Evolutionary conservation across 306 rosid species (phyloP).

Genomic region (Ziziphus jujuba): DNA sequence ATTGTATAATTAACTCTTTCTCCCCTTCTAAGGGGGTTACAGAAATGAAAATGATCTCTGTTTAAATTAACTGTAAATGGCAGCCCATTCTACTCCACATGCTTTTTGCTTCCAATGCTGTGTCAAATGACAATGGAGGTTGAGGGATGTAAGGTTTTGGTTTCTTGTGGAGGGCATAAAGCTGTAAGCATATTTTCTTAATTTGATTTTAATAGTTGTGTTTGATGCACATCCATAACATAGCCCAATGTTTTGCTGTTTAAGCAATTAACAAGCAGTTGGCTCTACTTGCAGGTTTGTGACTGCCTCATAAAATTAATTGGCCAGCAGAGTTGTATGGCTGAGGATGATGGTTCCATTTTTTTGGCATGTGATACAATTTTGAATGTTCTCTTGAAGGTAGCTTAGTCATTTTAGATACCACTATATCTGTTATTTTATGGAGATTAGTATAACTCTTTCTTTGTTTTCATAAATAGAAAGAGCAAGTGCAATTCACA

Average conservation of each 20-base stretch:
- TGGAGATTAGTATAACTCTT: conserved; percentile 21
- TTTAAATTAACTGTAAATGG: conserved; percentile 26
- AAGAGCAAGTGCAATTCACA: conserved; percentile 45
- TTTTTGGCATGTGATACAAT: conserved; percentile 88
- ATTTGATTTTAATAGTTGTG: background rate
- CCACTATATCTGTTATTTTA: conserved; percentile 6
- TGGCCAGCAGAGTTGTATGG: conserved; percentile 34
- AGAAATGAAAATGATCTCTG: conserved; percentile 14
- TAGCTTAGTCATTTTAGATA: conserved; percentile 30
- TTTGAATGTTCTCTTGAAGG: conserved; percentile 81
- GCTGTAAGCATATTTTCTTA: conserved; percentile 46
- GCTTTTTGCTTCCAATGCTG: conserved; percentile 89
- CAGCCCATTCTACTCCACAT: conserved; percentile 80
- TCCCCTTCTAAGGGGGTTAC: background rate
- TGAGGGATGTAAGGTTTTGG: conserved; percentile 71
- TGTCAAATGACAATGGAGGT: conserved; percentile 74
- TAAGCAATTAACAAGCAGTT: conserved; percentile 17
- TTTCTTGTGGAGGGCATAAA: conserved; percentile 65
- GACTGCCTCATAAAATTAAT: conserved; percentile 69
- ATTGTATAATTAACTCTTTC: conserved; percentile 11
- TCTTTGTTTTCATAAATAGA: conserved; percentile 42
- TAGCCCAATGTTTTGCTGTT: background rate
- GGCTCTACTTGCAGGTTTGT: conserved; percentile 59
- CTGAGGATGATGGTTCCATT: conserved; percentile 55
- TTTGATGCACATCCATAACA: background rate